phyloP scores from a whole-genome alignment of 2,329 filamentous ascomycete species.

The Aspergillus sp. region DNA sequence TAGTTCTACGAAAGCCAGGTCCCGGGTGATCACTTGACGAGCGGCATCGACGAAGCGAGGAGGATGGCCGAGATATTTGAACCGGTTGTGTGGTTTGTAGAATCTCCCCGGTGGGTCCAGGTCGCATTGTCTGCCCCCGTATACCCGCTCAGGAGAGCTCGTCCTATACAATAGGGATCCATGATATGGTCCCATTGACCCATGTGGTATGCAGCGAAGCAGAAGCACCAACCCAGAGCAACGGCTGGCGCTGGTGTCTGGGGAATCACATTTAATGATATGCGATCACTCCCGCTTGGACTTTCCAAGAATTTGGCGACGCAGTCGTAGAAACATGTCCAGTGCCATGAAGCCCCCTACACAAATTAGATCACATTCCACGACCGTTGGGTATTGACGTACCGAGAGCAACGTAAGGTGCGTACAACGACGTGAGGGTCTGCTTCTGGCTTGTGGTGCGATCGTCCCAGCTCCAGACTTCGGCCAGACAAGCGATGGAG shows the following conservation, averaged over 20 bases:
- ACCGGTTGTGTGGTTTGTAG: too few species aligned
- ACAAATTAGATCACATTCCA: background rate
- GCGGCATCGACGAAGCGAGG: too few species aligned
- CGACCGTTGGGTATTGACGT: slow-evolving; percentile 26
- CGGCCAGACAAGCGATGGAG: slow-evolving; percentile 61
- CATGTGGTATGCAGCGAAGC: too few species aligned
- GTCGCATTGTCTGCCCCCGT: too few species aligned
- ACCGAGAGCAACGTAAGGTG: slow-evolving; percentile 58
- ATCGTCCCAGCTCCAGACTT: slow-evolving; percentile 58
- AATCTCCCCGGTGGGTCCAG: too few species aligned
- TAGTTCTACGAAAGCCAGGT: too few species aligned
- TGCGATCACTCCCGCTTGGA: slow-evolving; percentile 24
- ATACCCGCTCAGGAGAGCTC: too few species aligned
- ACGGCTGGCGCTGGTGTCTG: background rate
- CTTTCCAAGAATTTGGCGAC: slow-evolving; percentile 24
- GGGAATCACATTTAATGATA: background rate
- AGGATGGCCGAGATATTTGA: too few species aligned
- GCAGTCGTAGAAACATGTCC: slow-evolving; percentile 38
- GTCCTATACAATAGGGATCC: too few species aligned
- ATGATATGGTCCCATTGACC: too few species aligned
- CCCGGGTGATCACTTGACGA: too few species aligned
- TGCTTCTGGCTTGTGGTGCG: slow-evolving; percentile 48
- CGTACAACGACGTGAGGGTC: slow-evolving; percentile 53
- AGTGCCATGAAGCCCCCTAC: slow-evolving; percentile 38
- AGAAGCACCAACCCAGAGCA: too few species aligned